Evolutionary conservation across 83 land plant species (phyloP).

Genomic region (Diphasiastrum complanatum): DNA sequence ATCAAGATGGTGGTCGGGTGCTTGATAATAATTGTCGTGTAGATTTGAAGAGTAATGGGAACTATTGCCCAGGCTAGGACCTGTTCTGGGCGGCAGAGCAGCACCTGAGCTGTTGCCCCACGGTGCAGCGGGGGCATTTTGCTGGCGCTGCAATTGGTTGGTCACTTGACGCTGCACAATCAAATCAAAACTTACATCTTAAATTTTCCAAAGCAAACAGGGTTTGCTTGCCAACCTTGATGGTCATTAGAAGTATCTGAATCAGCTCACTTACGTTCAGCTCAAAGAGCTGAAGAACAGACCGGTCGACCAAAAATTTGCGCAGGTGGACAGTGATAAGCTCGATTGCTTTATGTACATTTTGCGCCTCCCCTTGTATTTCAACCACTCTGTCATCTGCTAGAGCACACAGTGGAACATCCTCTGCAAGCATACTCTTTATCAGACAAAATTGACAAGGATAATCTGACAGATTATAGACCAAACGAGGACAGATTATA

Average conservation of each 20-base stretch:
- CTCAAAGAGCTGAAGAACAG: constrained; percentile 77
- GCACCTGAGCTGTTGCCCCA: not conserved
- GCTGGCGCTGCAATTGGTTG: constrained; percentile 17
- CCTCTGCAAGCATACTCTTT: constrained; percentile 78
- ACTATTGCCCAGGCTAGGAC: not conserved
- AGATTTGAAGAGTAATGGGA: constrained; percentile 28
- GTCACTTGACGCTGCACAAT: constrained; percentile 16
- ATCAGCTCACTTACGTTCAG: constrained; percentile 67
- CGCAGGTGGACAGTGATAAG: constrained; percentile 65
- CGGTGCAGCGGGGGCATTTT: constrained; percentile 1
- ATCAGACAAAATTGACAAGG: no score
- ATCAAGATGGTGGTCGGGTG: constrained; percentile 29
- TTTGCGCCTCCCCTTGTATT: constrained; percentile 67
- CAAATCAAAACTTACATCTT: not conserved
- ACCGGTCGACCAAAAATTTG: constrained; percentile 84
- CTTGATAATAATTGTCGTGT: constrained; percentile 40
- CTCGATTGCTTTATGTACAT: constrained; percentile 76
- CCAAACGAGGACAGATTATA: not conserved
- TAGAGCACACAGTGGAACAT: constrained; percentile 61
- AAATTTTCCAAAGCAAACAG: not conserved
- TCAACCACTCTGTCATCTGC: constrained; percentile 86
- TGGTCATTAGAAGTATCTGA: no score
- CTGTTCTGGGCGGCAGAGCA: not conserved
- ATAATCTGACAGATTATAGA: not conserved
- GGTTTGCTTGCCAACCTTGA: not conserved